phyloP scores from a whole-genome alignment of 345 rosid genomes.

The Hibiscus mutabilis region DNA sequence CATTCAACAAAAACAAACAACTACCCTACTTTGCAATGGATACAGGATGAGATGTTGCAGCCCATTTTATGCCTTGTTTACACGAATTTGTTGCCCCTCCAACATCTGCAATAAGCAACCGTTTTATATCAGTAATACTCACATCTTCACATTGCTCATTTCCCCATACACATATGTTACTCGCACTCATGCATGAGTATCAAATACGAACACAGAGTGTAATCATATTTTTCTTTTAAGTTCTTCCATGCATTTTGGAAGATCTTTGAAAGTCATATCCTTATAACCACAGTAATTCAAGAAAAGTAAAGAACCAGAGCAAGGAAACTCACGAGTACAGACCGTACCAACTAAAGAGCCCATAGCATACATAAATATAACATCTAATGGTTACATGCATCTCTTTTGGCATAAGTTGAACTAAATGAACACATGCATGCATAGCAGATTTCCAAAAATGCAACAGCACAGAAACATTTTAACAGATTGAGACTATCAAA shows the following conservation, averaged over 20 bases:
- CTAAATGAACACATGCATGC: neutral
- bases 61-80: constrained; percentile 61
- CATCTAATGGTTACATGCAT: neutral
- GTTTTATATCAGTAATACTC: neutral
- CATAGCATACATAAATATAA: neutral
- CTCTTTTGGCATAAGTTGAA: neutral
- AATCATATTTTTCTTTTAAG: no score
- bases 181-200: neutral
- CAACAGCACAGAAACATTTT: neutral
- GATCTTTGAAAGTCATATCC: neutral
- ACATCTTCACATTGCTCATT: neutral
- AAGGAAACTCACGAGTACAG: neutral
- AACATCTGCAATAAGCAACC: constrained; percentile 40
- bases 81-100: constrained; percentile 85
- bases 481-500: no score
- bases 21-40: neutral
- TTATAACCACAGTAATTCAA: neutral
- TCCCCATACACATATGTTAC: neutral
- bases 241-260: no score
- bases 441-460: neutral
- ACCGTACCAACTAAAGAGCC: neutral
- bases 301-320: neutral
- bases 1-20: neutral
- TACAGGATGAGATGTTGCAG: neutral
- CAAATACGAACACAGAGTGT: neutral